Conservation (phyloP, 2,329 filamentous ascomycete species). For the Aspergillus alliaceus region DNA sequence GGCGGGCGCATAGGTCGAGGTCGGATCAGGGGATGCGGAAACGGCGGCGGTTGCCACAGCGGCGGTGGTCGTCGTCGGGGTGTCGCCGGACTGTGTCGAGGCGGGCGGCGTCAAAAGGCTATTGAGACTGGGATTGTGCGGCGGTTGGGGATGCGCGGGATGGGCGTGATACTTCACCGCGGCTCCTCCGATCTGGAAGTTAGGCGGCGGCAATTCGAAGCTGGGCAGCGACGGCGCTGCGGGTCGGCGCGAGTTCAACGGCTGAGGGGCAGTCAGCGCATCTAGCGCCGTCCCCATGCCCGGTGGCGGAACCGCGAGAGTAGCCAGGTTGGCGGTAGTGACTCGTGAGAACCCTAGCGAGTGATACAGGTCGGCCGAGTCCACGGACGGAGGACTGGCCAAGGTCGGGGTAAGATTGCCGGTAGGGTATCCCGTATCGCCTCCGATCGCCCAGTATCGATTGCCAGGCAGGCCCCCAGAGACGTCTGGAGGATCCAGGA, state of each 20-base stretch:
- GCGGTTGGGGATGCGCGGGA: constrained; percentile 41
- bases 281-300: constrained; percentile 64
- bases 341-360: constrained; percentile 44
- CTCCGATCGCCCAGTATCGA: constrained; percentile 48
- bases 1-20: constrained; percentile 51
- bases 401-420: constrained; percentile 41
- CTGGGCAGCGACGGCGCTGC: constrained; percentile 67
- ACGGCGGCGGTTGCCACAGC: constrained; percentile 40
- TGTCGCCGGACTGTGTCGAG: constrained; percentile 55
- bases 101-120: constrained; percentile 63
- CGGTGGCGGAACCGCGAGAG: constrained; percentile 59
- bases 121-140: constrained; percentile 56
- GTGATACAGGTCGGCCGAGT: constrained; percentile 39
- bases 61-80: constrained; percentile 34
- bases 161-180: constrained; percentile 52
- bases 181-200: constrained; percentile 44
- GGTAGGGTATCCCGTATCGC: constrained; percentile 30
- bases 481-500: constrained; percentile 51
- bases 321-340: constrained; percentile 59
- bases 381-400: constrained; percentile 39
- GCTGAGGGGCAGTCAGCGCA: constrained; percentile 56
- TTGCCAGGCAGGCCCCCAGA: constrained; percentile 48
- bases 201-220: constrained; percentile 68
- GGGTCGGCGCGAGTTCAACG: constrained; percentile 69
- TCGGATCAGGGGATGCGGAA: constrained; percentile 36